phyloP scores from a whole-genome alignment of 805 yeast genomes.

The Cyberlindnera maritima region DNA sequence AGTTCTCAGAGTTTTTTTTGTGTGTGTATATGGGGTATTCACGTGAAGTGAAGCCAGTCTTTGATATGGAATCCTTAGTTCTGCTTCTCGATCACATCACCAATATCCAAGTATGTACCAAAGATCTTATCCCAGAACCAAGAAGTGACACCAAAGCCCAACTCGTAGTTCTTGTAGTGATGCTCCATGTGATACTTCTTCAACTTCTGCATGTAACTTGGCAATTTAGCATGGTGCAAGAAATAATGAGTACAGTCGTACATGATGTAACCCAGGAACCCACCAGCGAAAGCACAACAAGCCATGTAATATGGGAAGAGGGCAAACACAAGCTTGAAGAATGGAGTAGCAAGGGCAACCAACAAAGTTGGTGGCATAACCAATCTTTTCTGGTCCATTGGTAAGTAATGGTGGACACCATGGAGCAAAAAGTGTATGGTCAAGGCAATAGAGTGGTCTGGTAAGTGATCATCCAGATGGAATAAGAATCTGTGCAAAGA shows the following conservation, averaged over 20 bases:
- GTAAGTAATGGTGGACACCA: constrained; percentile 95
- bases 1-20: not conserved
- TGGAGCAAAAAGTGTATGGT: constrained; percentile 88
- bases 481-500: constrained; percentile 84
- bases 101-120: constrained; percentile 64
- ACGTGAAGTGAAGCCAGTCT: not conserved
- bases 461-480: constrained; percentile 86
- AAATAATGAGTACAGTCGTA: constrained; percentile 95
- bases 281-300: constrained; percentile 93
- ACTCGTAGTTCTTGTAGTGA: constrained; percentile 94
- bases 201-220: constrained; percentile 68
- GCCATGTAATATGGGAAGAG: constrained; percentile 81
- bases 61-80: constrained; percentile 1
- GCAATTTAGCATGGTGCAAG: constrained; percentile 85
- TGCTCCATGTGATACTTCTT: constrained; percentile 95
- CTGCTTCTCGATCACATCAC: constrained; percentile 21
- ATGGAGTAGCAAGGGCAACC: constrained; percentile 68
- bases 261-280: constrained; percentile 86
- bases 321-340: constrained; percentile 73
- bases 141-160: constrained; percentile 95
- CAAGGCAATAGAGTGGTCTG: constrained; percentile 71
- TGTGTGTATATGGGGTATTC: not conserved
- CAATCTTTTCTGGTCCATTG: constrained; percentile 91
- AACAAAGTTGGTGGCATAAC: constrained; percentile 96
- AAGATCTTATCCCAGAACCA: constrained; percentile 93